Conservation (phyloP, 805 yeast genomes). For the Kuraishia piskuri region DNA sequence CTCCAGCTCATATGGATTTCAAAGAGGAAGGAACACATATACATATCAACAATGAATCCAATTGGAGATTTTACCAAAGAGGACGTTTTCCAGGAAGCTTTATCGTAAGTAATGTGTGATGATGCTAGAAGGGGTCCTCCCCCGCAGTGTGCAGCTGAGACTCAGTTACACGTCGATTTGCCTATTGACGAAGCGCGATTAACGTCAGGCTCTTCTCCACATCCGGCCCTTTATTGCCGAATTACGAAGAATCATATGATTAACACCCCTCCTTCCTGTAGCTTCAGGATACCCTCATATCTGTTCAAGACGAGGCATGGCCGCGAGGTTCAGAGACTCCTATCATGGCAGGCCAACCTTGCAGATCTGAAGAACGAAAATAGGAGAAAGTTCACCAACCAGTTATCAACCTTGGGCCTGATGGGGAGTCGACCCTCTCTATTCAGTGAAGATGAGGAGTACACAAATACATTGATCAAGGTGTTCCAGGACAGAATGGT, state of each 20-base stretch:
- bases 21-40: background rate
- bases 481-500: conserved; percentile 5
- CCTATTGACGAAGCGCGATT: no score
- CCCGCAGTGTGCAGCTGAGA: no score
- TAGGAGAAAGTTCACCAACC: background rate
- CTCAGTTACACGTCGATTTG: no score
- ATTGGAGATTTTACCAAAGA: background rate
- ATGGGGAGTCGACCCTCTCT: conserved; percentile 6
- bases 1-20: background rate
- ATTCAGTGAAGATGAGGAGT: conserved; percentile 5
- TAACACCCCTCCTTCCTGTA: no score
- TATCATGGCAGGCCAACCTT: background rate
- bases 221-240: no score
- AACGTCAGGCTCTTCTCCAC: no score
- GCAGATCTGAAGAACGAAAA: background rate
- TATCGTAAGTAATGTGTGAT: background rate
- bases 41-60: background rate
- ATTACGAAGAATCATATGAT: no score
- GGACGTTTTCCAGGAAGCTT: background rate
- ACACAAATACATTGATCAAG: conserved; percentile 6
- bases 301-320: background rate
- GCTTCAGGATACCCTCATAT: background rate
- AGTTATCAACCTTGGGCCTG: conserved; percentile 7
- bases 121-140: no score
- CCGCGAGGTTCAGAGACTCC: background rate